Evolutionary conservation across 2,329 filamentous ascomycete genomes (phyloP).

Genomic region (Fusarium palustre): DNA sequence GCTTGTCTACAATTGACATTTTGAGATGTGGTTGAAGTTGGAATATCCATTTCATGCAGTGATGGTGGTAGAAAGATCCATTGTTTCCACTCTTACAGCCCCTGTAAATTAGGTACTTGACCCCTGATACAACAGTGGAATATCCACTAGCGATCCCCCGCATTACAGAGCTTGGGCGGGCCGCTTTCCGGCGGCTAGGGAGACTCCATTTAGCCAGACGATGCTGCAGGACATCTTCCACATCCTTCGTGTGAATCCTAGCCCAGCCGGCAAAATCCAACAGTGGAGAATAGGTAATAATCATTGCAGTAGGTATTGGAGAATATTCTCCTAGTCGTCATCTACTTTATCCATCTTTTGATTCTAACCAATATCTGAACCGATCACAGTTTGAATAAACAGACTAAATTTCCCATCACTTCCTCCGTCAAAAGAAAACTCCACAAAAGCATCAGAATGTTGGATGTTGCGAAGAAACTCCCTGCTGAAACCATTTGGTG

Average conservation of each 20-base stretch:
- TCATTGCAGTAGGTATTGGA: neutral
- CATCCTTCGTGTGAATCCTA: neutral
- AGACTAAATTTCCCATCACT: neutral
- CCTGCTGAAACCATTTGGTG: neutral
- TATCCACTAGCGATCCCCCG: neutral
- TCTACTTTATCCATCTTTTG: too few relatives aligned
- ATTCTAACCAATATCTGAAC: neutral
- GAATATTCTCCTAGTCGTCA: too few relatives aligned
- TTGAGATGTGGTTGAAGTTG: neutral
- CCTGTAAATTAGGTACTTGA: neutral
- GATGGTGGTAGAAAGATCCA: too few relatives aligned
- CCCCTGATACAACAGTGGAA: constrained; percentile 30
- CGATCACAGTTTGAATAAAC: neutral
- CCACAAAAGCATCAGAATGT: neutral
- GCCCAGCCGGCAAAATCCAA: neutral
- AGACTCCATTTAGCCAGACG: neutral
- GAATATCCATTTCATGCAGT: neutral
- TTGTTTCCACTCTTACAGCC: neutral
- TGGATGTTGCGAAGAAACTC: neutral
- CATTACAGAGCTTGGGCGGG: neutral
- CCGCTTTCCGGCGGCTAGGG: neutral
- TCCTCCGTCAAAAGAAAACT: neutral
- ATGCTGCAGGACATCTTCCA: too few relatives aligned
- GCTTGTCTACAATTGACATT: neutral
- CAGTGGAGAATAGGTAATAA: neutral